Evolutionary conservation across 768 basidiomycete species (phyloP).

Genomic region (Mycena albidolilacea): DNA sequence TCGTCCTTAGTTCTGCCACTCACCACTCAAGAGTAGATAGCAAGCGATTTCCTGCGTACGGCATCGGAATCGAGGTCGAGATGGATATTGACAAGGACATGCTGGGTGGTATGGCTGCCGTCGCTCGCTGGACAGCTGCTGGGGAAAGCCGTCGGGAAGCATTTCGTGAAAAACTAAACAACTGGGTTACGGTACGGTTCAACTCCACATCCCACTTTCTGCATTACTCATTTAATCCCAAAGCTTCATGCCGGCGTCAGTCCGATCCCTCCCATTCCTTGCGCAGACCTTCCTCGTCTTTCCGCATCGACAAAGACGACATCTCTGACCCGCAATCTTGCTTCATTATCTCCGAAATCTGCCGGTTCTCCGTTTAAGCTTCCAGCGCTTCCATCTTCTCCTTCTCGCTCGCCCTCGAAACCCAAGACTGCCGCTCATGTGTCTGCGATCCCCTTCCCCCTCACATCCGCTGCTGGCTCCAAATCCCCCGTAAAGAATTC

Average conservation of each 20-base stretch:
- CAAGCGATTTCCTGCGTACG: slow-evolving; percentile 84
- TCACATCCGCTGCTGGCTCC: slow-evolving; percentile 53
- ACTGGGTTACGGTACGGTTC: slow-evolving; percentile 73
- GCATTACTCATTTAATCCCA: slow-evolving; percentile 25
- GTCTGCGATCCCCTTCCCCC: slow-evolving; percentile 68
- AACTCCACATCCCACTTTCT: slow-evolving; percentile 3
- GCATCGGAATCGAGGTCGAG: slow-evolving; percentile 90
- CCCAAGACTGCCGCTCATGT: slow-evolving; percentile 54
- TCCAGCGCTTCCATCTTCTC: slow-evolving; percentile 58
- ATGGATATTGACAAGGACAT: slow-evolving; percentile 87
- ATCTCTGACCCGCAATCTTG: slow-evolving; percentile 77
- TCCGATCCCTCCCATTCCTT: slow-evolving; percentile 71
- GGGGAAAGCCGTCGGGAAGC: slow-evolving; percentile 72
- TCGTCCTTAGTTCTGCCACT: slow-evolving; percentile 79
- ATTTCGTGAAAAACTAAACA: slow-evolving; percentile 71
- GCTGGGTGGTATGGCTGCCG: slow-evolving; percentile 89
- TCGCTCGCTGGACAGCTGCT: slow-evolving; percentile 88
- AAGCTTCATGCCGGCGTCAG: slow-evolving; percentile 66
- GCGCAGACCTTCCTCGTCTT: slow-evolving; percentile 77
- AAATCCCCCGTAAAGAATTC: slow-evolving; percentile 64
- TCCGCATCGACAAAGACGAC: slow-evolving; percentile 69
- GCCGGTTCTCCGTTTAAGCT: slow-evolving; percentile 59
- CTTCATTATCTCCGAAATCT: slow-evolving; percentile 82
- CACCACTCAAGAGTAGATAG: slow-evolving; percentile 78
- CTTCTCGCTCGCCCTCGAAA: slow-evolving; percentile 54